These are phyloP conservation scores for Elymus sibiricus DNA, from an alignment of 176 grass and related monocot species.

Conservation along the genomic window DNA sequence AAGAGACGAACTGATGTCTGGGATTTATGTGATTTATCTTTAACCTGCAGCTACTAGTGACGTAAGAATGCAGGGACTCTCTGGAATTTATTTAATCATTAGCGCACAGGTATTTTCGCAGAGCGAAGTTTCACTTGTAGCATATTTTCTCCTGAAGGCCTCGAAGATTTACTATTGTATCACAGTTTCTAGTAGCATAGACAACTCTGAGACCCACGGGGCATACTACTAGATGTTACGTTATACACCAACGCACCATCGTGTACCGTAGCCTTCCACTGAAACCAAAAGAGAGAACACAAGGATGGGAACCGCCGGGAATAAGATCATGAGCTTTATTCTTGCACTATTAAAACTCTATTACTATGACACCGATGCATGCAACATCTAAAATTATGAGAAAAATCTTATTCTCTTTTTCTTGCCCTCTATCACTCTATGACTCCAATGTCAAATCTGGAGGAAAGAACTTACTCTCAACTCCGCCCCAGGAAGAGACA, in stretches of 20 bases:
- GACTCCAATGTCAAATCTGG: not conserved
- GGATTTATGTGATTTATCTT: too few relatives aligned
- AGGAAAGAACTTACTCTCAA: not conserved
- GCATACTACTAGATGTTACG: not conserved
- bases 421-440: not conserved
- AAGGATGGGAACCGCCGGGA: constrained; percentile 20
- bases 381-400: not conserved
- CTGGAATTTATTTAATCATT: not conserved
- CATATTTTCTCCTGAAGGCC: not conserved
- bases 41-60: too few relatives aligned
- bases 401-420: not conserved
- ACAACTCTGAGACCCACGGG: not conserved
- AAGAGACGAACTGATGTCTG: too few relatives aligned
- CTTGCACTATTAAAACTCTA: constrained; percentile 12
- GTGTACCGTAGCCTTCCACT: constrained; percentile 12
- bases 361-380: not conserved
- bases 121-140: not conserved
- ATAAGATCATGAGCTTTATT: constrained; percentile 38
- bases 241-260: not conserved
- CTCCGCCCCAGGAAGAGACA: constrained; percentile 17
- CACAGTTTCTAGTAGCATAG: not conserved
- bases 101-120: not conserved
- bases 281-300: constrained; percentile 27
- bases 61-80: too few relatives aligned
- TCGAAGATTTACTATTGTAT: not conserved